Base-by-base conservation (phyloP, 169 alveolate genomes). In the Babesia bovis region DNA sequence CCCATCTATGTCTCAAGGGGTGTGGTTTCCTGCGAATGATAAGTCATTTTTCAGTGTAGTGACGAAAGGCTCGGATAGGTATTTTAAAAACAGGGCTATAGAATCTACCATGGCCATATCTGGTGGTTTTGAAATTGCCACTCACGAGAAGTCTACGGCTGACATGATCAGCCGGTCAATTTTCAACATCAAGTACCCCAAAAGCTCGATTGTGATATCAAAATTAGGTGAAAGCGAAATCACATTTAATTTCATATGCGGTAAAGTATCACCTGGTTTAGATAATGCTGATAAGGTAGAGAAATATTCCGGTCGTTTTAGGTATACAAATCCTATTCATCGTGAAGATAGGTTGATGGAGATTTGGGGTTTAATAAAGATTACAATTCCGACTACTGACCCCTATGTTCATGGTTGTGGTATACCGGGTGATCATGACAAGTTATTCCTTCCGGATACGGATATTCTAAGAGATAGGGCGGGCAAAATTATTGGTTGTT, bases 331-430 rank as follows among this genome's bases (percentile, higher is more conserved):
- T 9, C 7, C 45, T 7, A 6, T 32, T 38, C 12, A 0, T n/a
- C 36, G 5, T n/a, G 82, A 70, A 25, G 44, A 1, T 1, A 38
- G 82, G n/a, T 45, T 35, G 4, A 57, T 70, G 84, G 69, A 40
- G 17, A 17, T 73, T 17, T 60, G 73, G 84, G 75, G 51, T 9
- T 19, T 73, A 4, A 42, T 32, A 4, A 52, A 66, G 19, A 35
- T 73, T 3, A 15, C 6, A 6, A 7, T 73, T 7, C 61, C 66
- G 26, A 51, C 60, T 13, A 73, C 84, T 3, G 71, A 73, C 66
- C 84, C 84, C 9, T 73, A 67, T 41, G 69, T 73, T 1, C 68
- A 36, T 4, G 84, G 84, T 17, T 73, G 84, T 25, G 84, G 84
- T 23, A 36, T 61, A 23, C 51, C 63, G 2, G 59, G 44, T 5